Conservation (phyloP, 164 flowering plant species). For the Berberis thunbergii region DNA sequence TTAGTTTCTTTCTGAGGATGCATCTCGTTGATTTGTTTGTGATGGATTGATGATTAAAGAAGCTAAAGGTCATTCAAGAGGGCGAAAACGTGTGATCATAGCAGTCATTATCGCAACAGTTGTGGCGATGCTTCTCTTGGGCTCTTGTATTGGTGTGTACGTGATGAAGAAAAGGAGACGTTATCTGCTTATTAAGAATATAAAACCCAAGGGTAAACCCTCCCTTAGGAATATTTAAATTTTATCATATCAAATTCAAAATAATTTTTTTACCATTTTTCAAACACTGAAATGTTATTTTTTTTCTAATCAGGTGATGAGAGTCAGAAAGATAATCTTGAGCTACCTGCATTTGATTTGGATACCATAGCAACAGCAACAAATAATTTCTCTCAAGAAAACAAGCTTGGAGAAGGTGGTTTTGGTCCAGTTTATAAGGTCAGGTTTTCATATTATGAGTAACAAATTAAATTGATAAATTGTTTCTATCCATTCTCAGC, state of each 20-base stretch:
- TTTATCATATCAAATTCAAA: background rate
- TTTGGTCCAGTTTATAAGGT: constrained; percentile 50
- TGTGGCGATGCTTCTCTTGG: constrained; percentile 2
- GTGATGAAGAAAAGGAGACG: background rate
- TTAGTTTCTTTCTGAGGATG: background rate
- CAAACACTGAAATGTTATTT: background rate
- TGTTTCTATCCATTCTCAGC: no score
- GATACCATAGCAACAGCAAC: constrained; percentile 14
- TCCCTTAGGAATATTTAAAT: no score
- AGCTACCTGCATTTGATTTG: constrained; percentile 6
- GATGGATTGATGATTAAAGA: background rate
- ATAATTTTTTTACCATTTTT: background rate
- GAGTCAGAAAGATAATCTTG: background rate
- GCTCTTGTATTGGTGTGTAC: background rate
- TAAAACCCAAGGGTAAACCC: background rate
- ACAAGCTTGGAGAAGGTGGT: constrained; percentile 31
- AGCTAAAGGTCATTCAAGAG: background rate
- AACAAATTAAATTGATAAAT: no score
- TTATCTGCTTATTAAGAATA: background rate
- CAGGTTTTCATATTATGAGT: background rate
- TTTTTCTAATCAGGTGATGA: background rate
- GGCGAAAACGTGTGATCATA: background rate
- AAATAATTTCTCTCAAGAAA: constrained; percentile 14
- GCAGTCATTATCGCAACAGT: background rate
- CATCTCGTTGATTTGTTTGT: background rate